Conservation (phyloP, 2,329 filamentous ascomycete species). For the Cladophialophora chaetospira region DNA sequence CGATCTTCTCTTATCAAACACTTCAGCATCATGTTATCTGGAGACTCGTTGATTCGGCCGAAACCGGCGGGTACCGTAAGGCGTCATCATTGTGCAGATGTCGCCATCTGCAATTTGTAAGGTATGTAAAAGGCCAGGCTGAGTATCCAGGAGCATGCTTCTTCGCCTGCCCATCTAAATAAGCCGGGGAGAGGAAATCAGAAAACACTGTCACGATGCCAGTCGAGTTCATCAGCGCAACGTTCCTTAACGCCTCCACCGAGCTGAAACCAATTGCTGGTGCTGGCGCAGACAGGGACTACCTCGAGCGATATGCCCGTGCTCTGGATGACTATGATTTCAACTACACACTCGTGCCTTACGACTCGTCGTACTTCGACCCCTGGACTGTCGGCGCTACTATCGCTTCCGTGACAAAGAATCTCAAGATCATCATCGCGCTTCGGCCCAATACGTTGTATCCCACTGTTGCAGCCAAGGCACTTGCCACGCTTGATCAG, state of each 20-base stretch:
- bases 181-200: no score
- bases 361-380: slow-evolving; percentile 58
- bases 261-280: slow-evolving; percentile 58
- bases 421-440: slow-evolving; percentile 63
- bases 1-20: background rate
- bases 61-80: slow-evolving; percentile 1
- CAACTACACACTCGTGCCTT: slow-evolving; percentile 64
- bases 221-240: slow-evolving; percentile 61
- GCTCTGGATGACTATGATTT: slow-evolving; percentile 62
- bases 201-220: slow-evolving; percentile 35
- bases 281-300: slow-evolving; percentile 55
- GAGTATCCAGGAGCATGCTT: background rate
- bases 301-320: slow-evolving; percentile 58
- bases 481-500: slow-evolving; percentile 63
- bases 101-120: background rate
- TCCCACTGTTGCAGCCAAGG: slow-evolving; percentile 64
- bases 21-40: background rate
- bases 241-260: slow-evolving; percentile 59
- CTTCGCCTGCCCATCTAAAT: no score
- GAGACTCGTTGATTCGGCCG: background rate
- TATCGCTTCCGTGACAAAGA: slow-evolving; percentile 59
- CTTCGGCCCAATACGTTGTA: slow-evolving; percentile 64
- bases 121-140: background rate
- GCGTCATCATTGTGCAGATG: slow-evolving; percentile 15
- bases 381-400: slow-evolving; percentile 62